Percentiles rank a stretch among this genome's conserved stretches.
Evolutionary conservation across 345 rosid species (phyloP).

Genomic region (Theobroma cacao): DNA sequence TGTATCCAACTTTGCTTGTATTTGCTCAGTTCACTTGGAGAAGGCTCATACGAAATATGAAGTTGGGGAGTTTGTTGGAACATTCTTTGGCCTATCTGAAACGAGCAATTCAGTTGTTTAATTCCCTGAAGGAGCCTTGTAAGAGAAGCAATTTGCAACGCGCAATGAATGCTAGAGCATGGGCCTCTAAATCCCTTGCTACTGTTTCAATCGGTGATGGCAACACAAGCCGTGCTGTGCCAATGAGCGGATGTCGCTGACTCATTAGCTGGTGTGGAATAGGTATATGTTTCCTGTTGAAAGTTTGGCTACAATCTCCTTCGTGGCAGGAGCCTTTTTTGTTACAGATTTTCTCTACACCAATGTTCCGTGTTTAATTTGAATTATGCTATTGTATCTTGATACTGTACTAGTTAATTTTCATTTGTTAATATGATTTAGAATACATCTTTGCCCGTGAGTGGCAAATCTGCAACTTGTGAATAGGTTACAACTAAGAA

Average conservation of each 20-base stretch:
- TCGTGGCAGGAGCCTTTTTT: neutral
- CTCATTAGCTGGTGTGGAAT: neutral
- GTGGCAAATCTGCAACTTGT: neutral
- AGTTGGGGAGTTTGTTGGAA: slow-evolving; percentile 57
- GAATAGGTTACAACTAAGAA: neutral
- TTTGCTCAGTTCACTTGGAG: slow-evolving; percentile 49
- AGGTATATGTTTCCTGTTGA: neutral
- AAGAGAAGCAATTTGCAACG: slow-evolving; percentile 90
- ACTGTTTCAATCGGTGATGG: slow-evolving; percentile 88
- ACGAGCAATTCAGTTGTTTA: slow-evolving; percentile 45
- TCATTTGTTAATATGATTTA: neutral
- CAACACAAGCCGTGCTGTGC: slow-evolving; percentile 53
- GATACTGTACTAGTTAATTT: neutral
- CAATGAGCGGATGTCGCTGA: slow-evolving; percentile 31
- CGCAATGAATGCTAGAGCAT: slow-evolving; percentile 82
- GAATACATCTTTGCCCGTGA: neutral
- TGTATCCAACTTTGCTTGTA: slow-evolving; percentile 47
- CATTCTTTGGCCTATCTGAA: slow-evolving; percentile 60
- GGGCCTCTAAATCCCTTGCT: slow-evolving; percentile 95
- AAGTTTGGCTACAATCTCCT: slow-evolving; percentile 11
- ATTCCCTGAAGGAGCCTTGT: slow-evolving; percentile 67
- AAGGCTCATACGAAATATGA: slow-evolving; percentile 40
- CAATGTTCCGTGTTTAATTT: neutral
- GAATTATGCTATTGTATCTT: neutral
- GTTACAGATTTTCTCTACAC: neutral